phyloP scores from a whole-genome alignment of 495 filamentous ascomycete species.

The Penicillium antarcticum region DNA sequence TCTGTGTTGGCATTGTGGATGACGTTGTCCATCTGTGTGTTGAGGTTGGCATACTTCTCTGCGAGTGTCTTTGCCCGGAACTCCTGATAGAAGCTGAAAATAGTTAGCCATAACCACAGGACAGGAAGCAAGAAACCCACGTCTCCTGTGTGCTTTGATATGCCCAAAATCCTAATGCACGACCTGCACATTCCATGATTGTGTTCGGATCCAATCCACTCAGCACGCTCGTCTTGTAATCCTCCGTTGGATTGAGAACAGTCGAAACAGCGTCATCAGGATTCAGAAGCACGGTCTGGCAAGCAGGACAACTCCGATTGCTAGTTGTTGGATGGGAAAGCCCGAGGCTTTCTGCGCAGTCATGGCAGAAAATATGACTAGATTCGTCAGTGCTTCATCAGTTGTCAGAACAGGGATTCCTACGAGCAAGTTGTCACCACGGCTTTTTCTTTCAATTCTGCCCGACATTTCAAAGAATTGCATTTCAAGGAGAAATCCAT shows the following conservation, averaged over 20 bases:
- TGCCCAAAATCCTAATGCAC: slow-evolving; percentile 82
- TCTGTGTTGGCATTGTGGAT: slow-evolving; percentile 79
- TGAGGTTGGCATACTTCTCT: slow-evolving; percentile 70
- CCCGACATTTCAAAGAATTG: slow-evolving; percentile 78
- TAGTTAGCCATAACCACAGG: slow-evolving; percentile 12
- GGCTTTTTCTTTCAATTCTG: slow-evolving; percentile 68
- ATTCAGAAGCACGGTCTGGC: slow-evolving; percentile 62
- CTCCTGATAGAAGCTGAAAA: slow-evolving; percentile 73
- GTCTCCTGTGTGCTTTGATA: slow-evolving; percentile 93
- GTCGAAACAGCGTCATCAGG: slow-evolving; percentile 77
- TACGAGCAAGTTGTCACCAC: slow-evolving; percentile 92
- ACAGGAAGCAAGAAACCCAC: slow-evolving; percentile 38
- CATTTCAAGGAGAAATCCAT: slow-evolving; percentile 79
- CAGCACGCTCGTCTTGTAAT: slow-evolving; percentile 89
- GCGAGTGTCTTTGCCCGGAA: slow-evolving; percentile 67
- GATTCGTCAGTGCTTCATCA: slow-evolving; percentile 7
- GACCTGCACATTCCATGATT: slow-evolving; percentile 87
- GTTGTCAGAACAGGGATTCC: slow-evolving; percentile 1
- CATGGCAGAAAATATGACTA: slow-evolving; percentile 84
- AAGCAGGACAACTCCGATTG: slow-evolving; percentile 76
- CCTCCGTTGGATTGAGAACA: slow-evolving; percentile 79
- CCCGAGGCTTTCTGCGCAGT: slow-evolving; percentile 67
- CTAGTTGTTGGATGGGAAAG: slow-evolving; percentile 56
- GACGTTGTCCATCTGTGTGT: slow-evolving; percentile 72
- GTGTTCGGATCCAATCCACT: slow-evolving; percentile 79